Percentiles rank a stretch among this genome's conserved stretches.
Conservation (phyloP, 495 filamentous ascomycete genomes). For the Penicillium bialowiezense region DNA sequence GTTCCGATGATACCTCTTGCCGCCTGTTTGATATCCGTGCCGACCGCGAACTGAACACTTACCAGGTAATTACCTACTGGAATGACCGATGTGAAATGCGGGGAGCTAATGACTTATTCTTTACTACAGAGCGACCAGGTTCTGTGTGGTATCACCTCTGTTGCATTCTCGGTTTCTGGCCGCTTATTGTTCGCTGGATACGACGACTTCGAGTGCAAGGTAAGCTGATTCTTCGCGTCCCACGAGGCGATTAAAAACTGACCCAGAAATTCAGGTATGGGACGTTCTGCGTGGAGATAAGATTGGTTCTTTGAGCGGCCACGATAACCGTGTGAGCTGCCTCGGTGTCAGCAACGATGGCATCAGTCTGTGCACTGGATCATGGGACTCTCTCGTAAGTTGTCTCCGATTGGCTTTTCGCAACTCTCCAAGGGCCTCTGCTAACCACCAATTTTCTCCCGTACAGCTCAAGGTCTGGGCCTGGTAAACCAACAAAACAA, state of each 20-base stretch:
- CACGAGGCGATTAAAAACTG: conserved; percentile 8
- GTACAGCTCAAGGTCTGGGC: conserved; percentile 85
- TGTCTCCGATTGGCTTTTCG: neutral
- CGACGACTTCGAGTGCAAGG: conserved; percentile 99
- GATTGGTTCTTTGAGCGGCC: conserved; percentile 91
- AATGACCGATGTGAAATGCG: neutral
- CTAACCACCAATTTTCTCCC: conserved; percentile 13
- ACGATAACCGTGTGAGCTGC: conserved; percentile 98
- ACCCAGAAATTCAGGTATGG: conserved; percentile 69
- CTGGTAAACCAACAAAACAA: conserved; percentile 49
- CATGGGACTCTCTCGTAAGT: conserved; percentile 97
- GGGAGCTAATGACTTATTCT: too few relatives aligned
- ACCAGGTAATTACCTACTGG: conserved; percentile 61
- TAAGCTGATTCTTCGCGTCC: conserved; percentile 35
- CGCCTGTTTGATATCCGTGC: conserved; percentile 96
- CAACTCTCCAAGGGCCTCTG: conserved; percentile 1
- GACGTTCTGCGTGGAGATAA: conserved; percentile 95
- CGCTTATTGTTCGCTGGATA: conserved; percentile 95
- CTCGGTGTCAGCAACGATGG: conserved; percentile 97
- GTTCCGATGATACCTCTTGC: conserved; percentile 97
- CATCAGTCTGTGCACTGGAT: conserved; percentile 98
- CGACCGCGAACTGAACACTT: conserved; percentile 92
- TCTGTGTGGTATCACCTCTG: conserved; percentile 95
- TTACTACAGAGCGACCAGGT: conserved; percentile 86
- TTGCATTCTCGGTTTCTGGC: conserved; percentile 96